A percentile compares a stretch with the other conserved stretches of the same genome.
These are phyloP conservation scores for Penicillium coprophilum DNA, from an alignment of 495 filamentous ascomycete genomes.

Conservation along the genomic window DNA sequence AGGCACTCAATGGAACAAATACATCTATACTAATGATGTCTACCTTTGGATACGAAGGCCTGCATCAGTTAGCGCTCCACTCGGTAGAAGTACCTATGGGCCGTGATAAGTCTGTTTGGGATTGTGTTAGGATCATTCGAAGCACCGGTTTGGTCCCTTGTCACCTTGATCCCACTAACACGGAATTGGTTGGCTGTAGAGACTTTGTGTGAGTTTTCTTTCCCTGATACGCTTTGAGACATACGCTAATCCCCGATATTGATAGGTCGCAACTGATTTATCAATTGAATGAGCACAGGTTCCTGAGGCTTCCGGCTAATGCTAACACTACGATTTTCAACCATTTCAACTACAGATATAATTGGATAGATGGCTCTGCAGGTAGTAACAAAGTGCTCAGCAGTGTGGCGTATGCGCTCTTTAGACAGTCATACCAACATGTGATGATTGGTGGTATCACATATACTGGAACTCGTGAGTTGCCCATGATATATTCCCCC, in stretches of 20 bases:
- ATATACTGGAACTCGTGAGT: background rate
- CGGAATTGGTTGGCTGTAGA: background rate
- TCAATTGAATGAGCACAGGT: background rate
- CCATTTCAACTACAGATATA: background rate
- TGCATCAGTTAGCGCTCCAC: background rate
- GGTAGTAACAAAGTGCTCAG: too few species aligned
- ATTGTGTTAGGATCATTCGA: background rate
- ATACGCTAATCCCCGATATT: background rate
- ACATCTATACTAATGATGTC: background rate
- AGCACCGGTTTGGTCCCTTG: background rate
- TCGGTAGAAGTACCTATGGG: background rate
- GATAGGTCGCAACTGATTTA: background rate
- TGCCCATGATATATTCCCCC: background rate
- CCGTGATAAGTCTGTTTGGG: background rate
- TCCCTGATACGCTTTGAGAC: background rate
- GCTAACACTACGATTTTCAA: background rate
- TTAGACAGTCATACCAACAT: background rate
- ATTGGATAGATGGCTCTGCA: too few species aligned
- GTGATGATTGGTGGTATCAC: background rate
- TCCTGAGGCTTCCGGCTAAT: background rate
- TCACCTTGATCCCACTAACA: background rate
- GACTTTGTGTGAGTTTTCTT: conserved; percentile 1
- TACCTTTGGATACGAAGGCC: background rate
- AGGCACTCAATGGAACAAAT: too few species aligned
- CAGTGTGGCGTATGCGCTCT: background rate